Evolutionary conservation across 352 stramenopile genomes (phyloP), one percentile per base, ranked within the genome.

Genomic region (Phytophthora litchii): DNA sequence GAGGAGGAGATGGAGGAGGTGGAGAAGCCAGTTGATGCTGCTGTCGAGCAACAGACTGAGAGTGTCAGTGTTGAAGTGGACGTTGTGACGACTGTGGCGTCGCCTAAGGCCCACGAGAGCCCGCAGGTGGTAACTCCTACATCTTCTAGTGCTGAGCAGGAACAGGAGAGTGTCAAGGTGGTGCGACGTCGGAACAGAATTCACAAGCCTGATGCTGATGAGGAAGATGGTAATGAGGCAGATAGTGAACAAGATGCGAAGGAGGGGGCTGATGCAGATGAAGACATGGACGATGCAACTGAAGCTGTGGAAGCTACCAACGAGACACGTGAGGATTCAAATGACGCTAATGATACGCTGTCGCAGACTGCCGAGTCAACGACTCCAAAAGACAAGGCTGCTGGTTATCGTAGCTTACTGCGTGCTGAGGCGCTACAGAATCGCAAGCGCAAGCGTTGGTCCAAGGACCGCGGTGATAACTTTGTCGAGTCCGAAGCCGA

Each of bases 401-500:
- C 83, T 4, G 79, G 54, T 3, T 95, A 81, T 55, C 82, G 86
- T 17, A 74, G 63, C n/a, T 47, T 95, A 27, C 54, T 95, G 29
- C 74, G 73, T 19, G 78, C 64, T 3, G 86, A 95, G 42, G 81
- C 81, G 0, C 52, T 67, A 36, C 65, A 82, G 50, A 85, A 67
- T 12, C 70, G 72, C 19, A 70, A 76, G n/a, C 81, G 80, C 14
- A 89, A 88, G 43, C 76, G 80, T 0, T 56, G 90, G 4, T 40
- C 71, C 9, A 84, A 87, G 35, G 67, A 72, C 25, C 60, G 60
- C 8, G 67, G 67, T 2, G 72, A 73, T 14, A 78, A 81, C 49
- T 89, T 92, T 51, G 79, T 95, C 12, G 86, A 95, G 56, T 86
- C 77, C 0, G 86, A 95, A 67, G 86, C 86, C 63, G 86, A 95